These are phyloP conservation scores for Apiotrichum montevideense DNA, from an alignment of 1,284 basidiomycete species.

Conservation along the genomic window DNA sequence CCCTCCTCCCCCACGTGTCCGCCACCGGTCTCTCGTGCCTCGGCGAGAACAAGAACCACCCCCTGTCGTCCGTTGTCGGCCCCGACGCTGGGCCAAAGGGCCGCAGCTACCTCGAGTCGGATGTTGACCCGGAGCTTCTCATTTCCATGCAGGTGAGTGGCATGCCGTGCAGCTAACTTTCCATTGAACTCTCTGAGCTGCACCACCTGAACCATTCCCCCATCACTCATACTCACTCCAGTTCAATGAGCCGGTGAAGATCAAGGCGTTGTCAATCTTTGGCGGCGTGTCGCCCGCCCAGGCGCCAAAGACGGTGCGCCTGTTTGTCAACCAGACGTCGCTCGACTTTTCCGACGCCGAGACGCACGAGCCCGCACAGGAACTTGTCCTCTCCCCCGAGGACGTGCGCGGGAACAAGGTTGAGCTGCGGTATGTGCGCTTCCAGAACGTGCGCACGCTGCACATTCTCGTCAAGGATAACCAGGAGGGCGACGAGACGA, in stretches of 20 bases:
- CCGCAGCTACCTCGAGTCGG: slow-evolving; percentile 64
- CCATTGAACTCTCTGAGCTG: too few relatives aligned
- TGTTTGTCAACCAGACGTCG: slow-evolving; percentile 61
- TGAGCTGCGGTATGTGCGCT: slow-evolving; percentile 64
- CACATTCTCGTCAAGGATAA: slow-evolving; percentile 74
- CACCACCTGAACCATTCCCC: not conserved
- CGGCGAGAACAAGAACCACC: slow-evolving; percentile 62
- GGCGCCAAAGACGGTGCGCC: slow-evolving; percentile 58
- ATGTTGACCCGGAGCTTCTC: slow-evolving; percentile 68
- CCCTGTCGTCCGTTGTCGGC: slow-evolving; percentile 57
- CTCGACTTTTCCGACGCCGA: slow-evolving; percentile 58
- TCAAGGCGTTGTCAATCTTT: slow-evolving; percentile 63
- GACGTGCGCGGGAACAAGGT: slow-evolving; percentile 55
- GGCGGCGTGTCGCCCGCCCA: slow-evolving; percentile 50
- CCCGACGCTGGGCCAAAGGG: slow-evolving; percentile 49
- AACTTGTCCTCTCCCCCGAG: slow-evolving; percentile 41
- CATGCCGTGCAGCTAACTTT: too few relatives aligned
- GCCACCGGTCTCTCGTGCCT: slow-evolving; percentile 58
- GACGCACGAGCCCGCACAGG: slow-evolving; percentile 43
- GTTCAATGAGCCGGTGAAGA: slow-evolving; percentile 74
- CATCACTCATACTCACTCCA: slow-evolving; percentile 29
- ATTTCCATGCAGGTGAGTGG: slow-evolving; percentile 60
- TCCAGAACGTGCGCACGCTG: slow-evolving; percentile 67
- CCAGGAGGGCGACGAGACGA: slow-evolving; percentile 65
- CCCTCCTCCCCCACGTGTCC: slow-evolving; percentile 37